Percentiles rank a stretch among this genome's conserved stretches.
Conservation (phyloP, 805 yeast genomes). For the Wickerhamiella nectarea region DNA sequence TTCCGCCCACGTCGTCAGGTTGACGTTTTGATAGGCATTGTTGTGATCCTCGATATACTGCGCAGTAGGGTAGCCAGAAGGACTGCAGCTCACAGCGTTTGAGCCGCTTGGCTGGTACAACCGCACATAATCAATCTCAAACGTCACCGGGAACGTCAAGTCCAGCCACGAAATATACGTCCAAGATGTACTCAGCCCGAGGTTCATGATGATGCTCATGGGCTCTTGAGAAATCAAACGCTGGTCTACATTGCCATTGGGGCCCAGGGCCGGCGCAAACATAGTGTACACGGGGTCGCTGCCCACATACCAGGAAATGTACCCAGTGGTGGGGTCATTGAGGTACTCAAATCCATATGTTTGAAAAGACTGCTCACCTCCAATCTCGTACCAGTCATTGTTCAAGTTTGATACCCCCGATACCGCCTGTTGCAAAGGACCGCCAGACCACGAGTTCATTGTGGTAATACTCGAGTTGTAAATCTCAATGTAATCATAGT, state of each 20-base stretch:
- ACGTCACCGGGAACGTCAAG: conserved; percentile 59
- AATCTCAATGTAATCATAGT: conserved; percentile 65
- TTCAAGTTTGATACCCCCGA: conserved; percentile 73
- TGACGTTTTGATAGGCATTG: conserved; percentile 53
- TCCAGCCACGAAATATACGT: conserved; percentile 81
- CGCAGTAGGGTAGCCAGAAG: conserved; percentile 67
- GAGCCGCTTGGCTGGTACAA: conserved; percentile 71
- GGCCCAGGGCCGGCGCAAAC: conserved; percentile 61
- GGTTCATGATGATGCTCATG: conserved; percentile 73
- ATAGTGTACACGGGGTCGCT: conserved; percentile 61
- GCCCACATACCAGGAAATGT: conserved; percentile 80
- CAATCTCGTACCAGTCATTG: conserved; percentile 66
- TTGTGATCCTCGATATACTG: conserved; percentile 65
- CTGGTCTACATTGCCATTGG: conserved; percentile 82
- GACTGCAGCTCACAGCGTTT: conserved; percentile 67
- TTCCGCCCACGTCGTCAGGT: conserved; percentile 56
- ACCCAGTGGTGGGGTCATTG: conserved; percentile 58
- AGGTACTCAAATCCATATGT: conserved; percentile 64
- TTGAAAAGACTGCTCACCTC: conserved; percentile 43
- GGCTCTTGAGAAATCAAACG: conserved; percentile 80
- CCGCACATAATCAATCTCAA: conserved; percentile 77
- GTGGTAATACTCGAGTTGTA: conserved; percentile 54
- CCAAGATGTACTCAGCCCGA: conserved; percentile 89
- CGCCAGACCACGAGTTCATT: conserved; percentile 84
- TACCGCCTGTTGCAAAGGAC: conserved; percentile 86